phyloP scores from a whole-genome alignment of 2,329 filamentous ascomycete species.

The Coniella vitis region DNA sequence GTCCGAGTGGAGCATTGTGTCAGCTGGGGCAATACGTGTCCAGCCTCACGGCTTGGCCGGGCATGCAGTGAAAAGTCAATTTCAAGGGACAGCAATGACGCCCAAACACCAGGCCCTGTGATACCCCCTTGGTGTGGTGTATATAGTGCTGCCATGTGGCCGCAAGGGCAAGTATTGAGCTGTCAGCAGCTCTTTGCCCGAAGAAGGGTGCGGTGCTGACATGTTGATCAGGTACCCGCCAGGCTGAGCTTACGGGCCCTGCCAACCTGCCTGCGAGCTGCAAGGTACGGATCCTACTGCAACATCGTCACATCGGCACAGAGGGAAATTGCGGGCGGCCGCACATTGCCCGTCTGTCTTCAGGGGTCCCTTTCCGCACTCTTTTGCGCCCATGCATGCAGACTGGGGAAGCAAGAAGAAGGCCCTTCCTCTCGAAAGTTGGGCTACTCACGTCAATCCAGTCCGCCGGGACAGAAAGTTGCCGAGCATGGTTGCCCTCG shows the following conservation, averaged over 20 bases:
- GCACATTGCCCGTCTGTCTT: neutral
- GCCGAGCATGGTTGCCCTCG: neutral
- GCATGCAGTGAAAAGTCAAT: conserved; percentile 10
- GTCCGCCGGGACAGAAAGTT: conserved; percentile 10
- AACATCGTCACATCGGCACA: neutral
- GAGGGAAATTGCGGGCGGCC: conserved; percentile 5
- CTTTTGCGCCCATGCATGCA: neutral
- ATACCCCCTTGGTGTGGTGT: neutral
- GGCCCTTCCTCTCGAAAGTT: neutral
- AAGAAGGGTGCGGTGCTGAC: conserved; percentile 9
- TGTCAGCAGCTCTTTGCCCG: conserved; percentile 7
- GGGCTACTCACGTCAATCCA: conserved; percentile 13
- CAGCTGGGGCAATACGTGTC: conserved; percentile 12
- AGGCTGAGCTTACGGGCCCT: conserved; percentile 10
- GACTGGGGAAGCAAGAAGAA: neutral
- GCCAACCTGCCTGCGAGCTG: conserved; percentile 5
- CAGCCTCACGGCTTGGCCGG: conserved; percentile 14
- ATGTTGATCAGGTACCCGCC: conserved; percentile 14
- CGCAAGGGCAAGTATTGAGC: conserved; percentile 8
- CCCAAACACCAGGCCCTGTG: conserved; percentile 1
- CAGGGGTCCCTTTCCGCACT: neutral
- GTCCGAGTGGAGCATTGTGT: neutral
- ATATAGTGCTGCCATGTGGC: conserved; percentile 14
- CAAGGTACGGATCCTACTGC: conserved; percentile 10
- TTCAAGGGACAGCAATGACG: conserved; percentile 8